These are phyloP conservation scores for Oenanthe javanica DNA, from an alignment of 140 eudicot species.

Conservation along the genomic window DNA sequence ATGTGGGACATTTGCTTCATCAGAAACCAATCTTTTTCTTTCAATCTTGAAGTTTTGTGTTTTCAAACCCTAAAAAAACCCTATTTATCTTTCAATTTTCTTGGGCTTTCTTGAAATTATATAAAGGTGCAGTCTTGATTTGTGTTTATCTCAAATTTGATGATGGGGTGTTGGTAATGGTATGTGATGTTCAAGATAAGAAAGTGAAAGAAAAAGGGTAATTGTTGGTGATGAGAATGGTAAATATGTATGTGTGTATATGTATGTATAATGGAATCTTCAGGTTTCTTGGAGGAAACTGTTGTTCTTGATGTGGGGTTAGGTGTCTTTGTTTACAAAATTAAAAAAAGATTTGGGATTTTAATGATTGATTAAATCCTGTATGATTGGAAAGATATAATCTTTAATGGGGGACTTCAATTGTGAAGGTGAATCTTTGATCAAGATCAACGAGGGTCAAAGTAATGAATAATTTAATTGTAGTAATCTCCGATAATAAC, in stretches of 20 bases:
- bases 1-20: constrained; percentile 56
- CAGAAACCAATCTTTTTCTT: constrained; percentile 6
- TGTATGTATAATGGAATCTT: constrained; percentile 32
- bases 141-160: constrained; percentile 9
- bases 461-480: constrained; percentile 12
- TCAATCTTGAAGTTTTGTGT: neutral
- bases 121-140: constrained; percentile 15
- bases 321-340: constrained; percentile 19
- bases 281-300: constrained; percentile 45
- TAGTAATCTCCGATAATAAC: neutral
- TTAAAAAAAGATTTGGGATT: constrained; percentile 12
- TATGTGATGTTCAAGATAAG: constrained; percentile 12
- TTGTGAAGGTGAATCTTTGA: constrained; percentile 11
- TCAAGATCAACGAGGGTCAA: constrained; percentile 29
- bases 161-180: neutral
- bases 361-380: constrained; percentile 28
- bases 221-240: constrained; percentile 10
- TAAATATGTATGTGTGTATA: neutral
- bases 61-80: constrained; percentile 7
- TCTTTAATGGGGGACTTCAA: constrained; percentile 23
- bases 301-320: constrained; percentile 19
- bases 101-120: constrained; percentile 17
- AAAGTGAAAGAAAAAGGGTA: constrained; percentile 10
- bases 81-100: constrained; percentile 10
- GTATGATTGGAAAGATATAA: constrained; percentile 42